Evolutionary conservation across 441 rosid species (phyloP).

Genomic region (Capsella rubella): DNA sequence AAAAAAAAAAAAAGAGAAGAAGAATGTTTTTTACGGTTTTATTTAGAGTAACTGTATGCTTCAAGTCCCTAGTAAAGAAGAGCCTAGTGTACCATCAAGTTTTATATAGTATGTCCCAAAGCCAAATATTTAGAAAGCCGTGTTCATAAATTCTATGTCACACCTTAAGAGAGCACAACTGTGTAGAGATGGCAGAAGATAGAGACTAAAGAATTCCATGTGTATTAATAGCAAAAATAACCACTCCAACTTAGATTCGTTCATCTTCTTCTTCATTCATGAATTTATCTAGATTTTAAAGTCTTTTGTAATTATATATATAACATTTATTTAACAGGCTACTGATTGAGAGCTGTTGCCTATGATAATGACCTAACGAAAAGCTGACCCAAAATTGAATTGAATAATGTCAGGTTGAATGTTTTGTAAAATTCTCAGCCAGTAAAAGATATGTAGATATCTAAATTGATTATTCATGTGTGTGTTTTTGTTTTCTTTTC

Average conservation of each 20-base stretch:
- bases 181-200: conserved; percentile 31
- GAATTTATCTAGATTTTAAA: conserved; percentile 27
- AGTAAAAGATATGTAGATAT: conserved; percentile 26
- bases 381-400: conserved; percentile 32
- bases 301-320: background rate
- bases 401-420: conserved; percentile 43
- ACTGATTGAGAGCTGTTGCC: conserved; percentile 37
- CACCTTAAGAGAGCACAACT: conserved; percentile 36
- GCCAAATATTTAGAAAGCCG: conserved; percentile 2
- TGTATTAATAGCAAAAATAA: conserved; percentile 22
- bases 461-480: conserved; percentile 14
- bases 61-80: too few species aligned
- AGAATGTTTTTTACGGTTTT: too few species aligned
- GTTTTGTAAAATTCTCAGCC: conserved; percentile 38
- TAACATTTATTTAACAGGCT: conserved; percentile 32
- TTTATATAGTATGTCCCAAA: background rate
- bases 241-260: conserved; percentile 18
- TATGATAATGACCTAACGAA: conserved; percentile 43
- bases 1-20: too few species aligned
- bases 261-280: conserved; percentile 25
- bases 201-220: conserved; percentile 12
- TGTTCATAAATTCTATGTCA: conserved; percentile 32
- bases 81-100: too few species aligned
- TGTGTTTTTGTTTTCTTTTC: conserved; percentile 28
- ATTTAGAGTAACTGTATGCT: too few species aligned